Evolutionary conservation across 2,329 filamentous ascomycete genomes (phyloP), one percentile per base, ranked within the genome.

Genomic region (Nigrospora osmanthi): DNA sequence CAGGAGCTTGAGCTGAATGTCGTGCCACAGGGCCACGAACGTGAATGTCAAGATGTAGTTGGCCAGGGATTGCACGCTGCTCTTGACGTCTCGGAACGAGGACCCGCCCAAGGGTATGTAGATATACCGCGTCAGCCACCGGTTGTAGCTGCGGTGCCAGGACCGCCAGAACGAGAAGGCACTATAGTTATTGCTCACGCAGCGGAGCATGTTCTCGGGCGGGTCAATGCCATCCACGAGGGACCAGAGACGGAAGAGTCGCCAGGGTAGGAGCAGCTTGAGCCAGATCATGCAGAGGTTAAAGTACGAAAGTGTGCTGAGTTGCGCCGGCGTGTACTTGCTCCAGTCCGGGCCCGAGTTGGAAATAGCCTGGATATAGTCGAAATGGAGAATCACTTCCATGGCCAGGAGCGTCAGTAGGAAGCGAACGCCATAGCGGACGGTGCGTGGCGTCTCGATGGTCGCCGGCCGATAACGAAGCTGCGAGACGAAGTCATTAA

Each of bases 261-360:
- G 86, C 90, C 91, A 98, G 1, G 93, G 93, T 9, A 98, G 80
- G 5, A 98, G 81, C 1, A 98, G 81, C 64, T 98, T 98, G 39
- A 98, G 76, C 94, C 94, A 98, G 63, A 98, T 94, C 60, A 96
- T 81, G 68, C 95, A 88, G 12, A 98, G 81, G 65, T 96, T 96
- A 73, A 97, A 94, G 70, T 86, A 96, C 34, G 89, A 93, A 12
- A 98, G 77, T 70, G 98, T 82, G 58, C 81, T 86, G 37, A 98
- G 80, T 62, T 98, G 89, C 38, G 87, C 83, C 0, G 93, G 83
- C 0, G 89, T 87, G 69, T 96, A 97, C 19, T 81, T 71, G 28
- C 73, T 72, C 93, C 93, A 98, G 50, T 82, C 72, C 0, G 90
- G 89, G 16, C 77, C 73, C 2, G 84, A 77, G 60, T 94, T 87